phyloP scores from a whole-genome alignment of 768 basidiomycete species.

The Lactarius psammicola region DNA sequence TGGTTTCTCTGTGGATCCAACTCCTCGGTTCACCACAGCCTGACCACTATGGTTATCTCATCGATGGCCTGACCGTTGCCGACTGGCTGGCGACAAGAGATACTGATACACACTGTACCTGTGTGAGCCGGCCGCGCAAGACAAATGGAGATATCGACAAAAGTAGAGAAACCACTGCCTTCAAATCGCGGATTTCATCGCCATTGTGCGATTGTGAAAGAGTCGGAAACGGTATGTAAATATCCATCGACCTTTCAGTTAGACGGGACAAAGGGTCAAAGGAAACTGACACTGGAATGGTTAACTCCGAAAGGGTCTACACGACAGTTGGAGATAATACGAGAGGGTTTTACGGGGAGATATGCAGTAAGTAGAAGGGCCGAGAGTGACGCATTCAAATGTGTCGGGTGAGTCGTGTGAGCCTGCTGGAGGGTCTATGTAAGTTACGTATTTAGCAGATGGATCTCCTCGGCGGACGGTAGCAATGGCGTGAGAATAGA shows the following conservation, averaged over 20 bases:
- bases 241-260: not conserved
- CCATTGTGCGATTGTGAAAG: conserved; percentile 1
- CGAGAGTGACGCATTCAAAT: conserved; percentile 25
- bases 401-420: conserved; percentile 12
- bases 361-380: not conserved
- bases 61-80: not conserved
- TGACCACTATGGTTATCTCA: not conserved
- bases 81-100: conserved; percentile 1
- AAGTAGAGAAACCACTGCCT: not conserved
- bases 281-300: not conserved
- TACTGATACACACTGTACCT: too few relatives aligned
- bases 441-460: conserved; percentile 16
- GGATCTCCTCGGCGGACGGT: conserved; percentile 24
- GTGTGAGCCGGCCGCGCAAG: not conserved
- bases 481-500: conserved; percentile 9
- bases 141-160: conserved; percentile 10
- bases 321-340: not conserved
- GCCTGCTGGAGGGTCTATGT: conserved; percentile 1
- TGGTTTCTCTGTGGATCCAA: not conserved
- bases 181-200: not conserved
- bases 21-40: not conserved
- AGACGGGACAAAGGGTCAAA: not conserved
- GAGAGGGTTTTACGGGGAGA: not conserved
- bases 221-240: not conserved
- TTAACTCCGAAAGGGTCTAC: not conserved